Percentiles rank a stretch among this genome's conserved stretches.
Evolutionary conservation across 2,329 filamentous ascomycete species (phyloP).

Genomic region (Fusarium keratoplasticum): DNA sequence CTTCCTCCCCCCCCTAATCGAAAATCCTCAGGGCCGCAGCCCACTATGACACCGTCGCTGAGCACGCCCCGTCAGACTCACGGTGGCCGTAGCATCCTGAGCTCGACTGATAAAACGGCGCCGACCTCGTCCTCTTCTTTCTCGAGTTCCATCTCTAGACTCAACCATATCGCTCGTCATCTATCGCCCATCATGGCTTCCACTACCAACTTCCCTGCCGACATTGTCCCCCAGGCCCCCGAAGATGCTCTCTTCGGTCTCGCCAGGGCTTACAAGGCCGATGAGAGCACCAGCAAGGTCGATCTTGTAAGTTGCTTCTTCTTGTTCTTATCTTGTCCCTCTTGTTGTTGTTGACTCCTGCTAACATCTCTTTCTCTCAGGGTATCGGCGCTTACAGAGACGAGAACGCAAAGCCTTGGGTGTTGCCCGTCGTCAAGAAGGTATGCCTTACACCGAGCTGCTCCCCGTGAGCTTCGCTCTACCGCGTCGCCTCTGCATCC

Average conservation of each 20-base stretch:
- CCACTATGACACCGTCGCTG: conserved; percentile 47
- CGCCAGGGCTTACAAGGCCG: conserved; percentile 87
- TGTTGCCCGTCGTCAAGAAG: conserved; percentile 96
- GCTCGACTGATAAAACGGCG: conserved; percentile 45
- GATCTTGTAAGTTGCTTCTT: conserved; percentile 76
- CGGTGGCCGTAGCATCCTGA: conserved; percentile 36
- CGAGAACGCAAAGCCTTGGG: conserved; percentile 96
- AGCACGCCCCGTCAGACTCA: conserved; percentile 41
- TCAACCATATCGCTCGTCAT: conserved; percentile 75
- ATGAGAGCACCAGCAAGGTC: conserved; percentile 83
- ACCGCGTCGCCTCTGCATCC: conserved; percentile 3
- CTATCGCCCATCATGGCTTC: conserved; percentile 69
- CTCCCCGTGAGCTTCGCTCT: conserved; percentile 7
- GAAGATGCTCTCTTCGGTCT: conserved; percentile 96
- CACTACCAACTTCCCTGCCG: conserved; percentile 73
- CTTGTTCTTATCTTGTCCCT: neutral
- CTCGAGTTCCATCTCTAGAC: conserved; percentile 58
- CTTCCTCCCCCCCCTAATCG: conserved; percentile 37
- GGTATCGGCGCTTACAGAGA: conserved; percentile 94
- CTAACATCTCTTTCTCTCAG: conserved; percentile 49
- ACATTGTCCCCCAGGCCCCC: conserved; percentile 87
- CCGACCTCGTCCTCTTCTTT: conserved; percentile 56
- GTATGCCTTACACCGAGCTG: conserved; percentile 58
- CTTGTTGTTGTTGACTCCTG: neutral
- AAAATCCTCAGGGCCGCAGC: conserved; percentile 43